Conservation (phyloP, 805 yeast species). For the Ogataea degrootiae region DNA sequence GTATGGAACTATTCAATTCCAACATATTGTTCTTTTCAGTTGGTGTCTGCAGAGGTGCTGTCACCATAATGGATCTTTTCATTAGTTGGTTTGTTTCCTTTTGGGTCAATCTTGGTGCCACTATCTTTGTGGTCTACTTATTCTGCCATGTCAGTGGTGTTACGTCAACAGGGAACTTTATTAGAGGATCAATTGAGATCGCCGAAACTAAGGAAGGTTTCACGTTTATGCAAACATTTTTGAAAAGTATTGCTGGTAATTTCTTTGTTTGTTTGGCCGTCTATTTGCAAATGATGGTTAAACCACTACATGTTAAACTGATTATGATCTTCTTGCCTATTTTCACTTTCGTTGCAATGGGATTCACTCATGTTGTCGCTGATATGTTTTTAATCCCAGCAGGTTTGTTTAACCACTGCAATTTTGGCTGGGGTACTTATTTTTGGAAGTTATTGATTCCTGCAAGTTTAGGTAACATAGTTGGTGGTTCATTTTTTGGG, state of each 20-base stretch:
- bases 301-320: slow-evolving; percentile 73
- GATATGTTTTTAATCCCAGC: slow-evolving; percentile 69
- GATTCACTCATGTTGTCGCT: slow-evolving; percentile 78
- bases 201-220: slow-evolving; percentile 39
- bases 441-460: slow-evolving; percentile 74
- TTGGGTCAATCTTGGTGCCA: slow-evolving; percentile 60
- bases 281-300: slow-evolving; percentile 71
- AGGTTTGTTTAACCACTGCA: slow-evolving; percentile 65
- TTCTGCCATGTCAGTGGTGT: slow-evolving; percentile 54
- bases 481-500: slow-evolving; percentile 74
- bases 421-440: slow-evolving; percentile 55
- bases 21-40: slow-evolving; percentile 68
- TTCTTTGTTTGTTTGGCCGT: slow-evolving; percentile 73
- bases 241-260: slow-evolving; percentile 74
- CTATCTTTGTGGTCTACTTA: slow-evolving; percentile 61
- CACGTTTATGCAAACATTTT: slow-evolving; percentile 56
- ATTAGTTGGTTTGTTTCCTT: slow-evolving; percentile 67
- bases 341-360: slow-evolving; percentile 73
- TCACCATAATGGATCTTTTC: slow-evolving; percentile 54
- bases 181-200: slow-evolving; percentile 44
- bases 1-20: slow-evolving; percentile 72
- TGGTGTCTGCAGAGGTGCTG: slow-evolving; percentile 66
- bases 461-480: slow-evolving; percentile 66
- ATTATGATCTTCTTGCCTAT: slow-evolving; percentile 61
- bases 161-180: slow-evolving; percentile 36